Evolutionary conservation across 257 asterid species (phyloP), one percentile per base, ranked within the genome.

Genomic region (Jacaranda mimosifolia): DNA sequence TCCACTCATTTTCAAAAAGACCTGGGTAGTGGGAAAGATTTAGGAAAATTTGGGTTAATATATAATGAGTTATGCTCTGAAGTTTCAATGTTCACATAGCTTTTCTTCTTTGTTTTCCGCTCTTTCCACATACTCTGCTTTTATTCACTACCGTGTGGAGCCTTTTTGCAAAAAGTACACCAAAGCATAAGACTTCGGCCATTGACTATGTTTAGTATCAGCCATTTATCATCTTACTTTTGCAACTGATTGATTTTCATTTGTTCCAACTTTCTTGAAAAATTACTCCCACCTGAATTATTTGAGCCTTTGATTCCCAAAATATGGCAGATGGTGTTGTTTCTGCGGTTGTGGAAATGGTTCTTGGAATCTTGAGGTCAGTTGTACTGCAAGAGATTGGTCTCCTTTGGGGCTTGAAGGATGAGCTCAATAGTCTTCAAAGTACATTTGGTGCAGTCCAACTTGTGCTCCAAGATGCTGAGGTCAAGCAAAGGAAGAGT

Each of bases 391-490:
- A 51, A 70, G 81, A 68, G 57, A 17, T 76, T 32, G 40, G 60
- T 26, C 71, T 55, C 7, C 6, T 32, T 40, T 75, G 77, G 70
- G 74, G 81, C 32, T 63, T 74, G 46, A 45, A 70, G 57, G 72
- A 80, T 11, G 74, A 74, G 32, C 72, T 80, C 70, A 12, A 70
- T 5, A 43, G 19, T 0, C 81, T 80, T 38, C 18, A 68, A 19
- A 69, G 45, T n/a, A 46, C 26, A 10, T 38, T 75, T 11, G 9
- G 19, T 3, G 32, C 84, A 15, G 51, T 80, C 57, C 84, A 69
- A 56, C 63, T 17, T 35, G 77, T 75, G 49, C 48, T 80, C 9
- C 57, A 75, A 8, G 81, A 80, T 63, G 84, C 84, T 36, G 77
- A 80, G 46, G 9, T 57, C 35, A 67, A 67, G 48, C 79, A 74